A percentile compares a stretch with the other conserved stretches of the same genome.
phyloP scores from a whole-genome alignment of 1,284 basidiomycete genomes.

The Kalmanozyma brasiliensis region DNA sequence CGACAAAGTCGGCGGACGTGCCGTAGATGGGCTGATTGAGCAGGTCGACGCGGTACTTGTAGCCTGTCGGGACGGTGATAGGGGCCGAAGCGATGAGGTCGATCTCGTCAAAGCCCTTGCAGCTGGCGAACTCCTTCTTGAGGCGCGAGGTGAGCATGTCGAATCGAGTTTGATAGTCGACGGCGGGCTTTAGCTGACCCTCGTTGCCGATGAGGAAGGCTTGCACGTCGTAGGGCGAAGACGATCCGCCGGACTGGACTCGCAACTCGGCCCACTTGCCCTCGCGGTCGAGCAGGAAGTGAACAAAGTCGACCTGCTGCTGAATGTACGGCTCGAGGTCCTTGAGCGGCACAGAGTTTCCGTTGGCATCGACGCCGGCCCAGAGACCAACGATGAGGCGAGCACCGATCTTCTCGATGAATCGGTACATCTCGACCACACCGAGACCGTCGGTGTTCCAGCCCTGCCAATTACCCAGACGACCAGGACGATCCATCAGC shows the following conservation, averaged over 20 bases:
- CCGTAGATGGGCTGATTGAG: constrained; percentile 50
- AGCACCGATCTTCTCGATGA: constrained; percentile 73
- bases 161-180: constrained; percentile 75
- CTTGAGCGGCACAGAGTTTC: constrained; percentile 70
- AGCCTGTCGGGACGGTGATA: constrained; percentile 33
- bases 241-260: constrained; percentile 38
- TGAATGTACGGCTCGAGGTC: constrained; percentile 75
- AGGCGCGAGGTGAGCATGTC: constrained; percentile 72
- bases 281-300: constrained; percentile 45
- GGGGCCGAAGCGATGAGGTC: constrained; percentile 45
- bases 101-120: constrained; percentile 64
- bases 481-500: constrained; percentile 71
- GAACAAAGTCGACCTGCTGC: constrained; percentile 47
- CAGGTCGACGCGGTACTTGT: constrained; percentile 45
- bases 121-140: constrained; percentile 73
- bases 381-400: constrained; percentile 77
- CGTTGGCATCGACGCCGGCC: constrained; percentile 71
- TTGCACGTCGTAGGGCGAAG: constrained; percentile 73
- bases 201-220: constrained; percentile 75
- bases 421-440: constrained; percentile 75
- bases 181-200: constrained; percentile 64
- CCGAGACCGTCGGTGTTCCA: constrained; percentile 71
- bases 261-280: constrained; percentile 37
- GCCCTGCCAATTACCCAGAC: constrained; percentile 72
- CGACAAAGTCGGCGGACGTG: constrained; percentile 31